These are phyloP conservation scores for Geotrichum bryndzae DNA, from an alignment of 1,139 yeast species.

Conservation along the genomic window DNA sequence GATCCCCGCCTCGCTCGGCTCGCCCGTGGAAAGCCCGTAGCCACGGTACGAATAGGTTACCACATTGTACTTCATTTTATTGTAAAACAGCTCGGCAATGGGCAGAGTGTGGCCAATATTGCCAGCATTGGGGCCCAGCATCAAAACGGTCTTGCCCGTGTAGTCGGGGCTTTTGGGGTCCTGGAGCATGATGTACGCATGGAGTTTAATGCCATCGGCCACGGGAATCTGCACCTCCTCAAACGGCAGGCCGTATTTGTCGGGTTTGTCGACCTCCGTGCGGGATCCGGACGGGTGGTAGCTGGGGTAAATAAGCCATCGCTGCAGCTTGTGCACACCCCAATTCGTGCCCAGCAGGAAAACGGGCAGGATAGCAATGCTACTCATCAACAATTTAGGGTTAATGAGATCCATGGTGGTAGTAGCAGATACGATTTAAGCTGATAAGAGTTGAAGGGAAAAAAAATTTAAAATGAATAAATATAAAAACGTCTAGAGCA, in stretches of 20 bases:
- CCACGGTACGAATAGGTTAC: conserved; percentile 87
- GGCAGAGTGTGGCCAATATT: conserved; percentile 87
- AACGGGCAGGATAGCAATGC: conserved; percentile 32
- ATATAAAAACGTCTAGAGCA: background rate
- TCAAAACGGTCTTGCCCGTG: conserved; percentile 61
- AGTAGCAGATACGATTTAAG: background rate
- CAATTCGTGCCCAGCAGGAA: conserved; percentile 37
- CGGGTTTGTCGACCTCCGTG: conserved; percentile 73
- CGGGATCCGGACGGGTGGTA: conserved; percentile 68
- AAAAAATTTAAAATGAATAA: background rate
- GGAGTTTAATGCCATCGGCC: conserved; percentile 54
- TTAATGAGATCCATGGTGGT: background rate
- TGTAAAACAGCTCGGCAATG: conserved; percentile 64
- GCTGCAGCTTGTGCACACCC: conserved; percentile 64
- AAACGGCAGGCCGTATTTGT: conserved; percentile 60
- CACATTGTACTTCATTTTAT: conserved; percentile 66
- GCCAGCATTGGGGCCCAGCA: conserved; percentile 92
- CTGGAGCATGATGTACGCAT: conserved; percentile 46
- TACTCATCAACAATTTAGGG: conserved; percentile 13
- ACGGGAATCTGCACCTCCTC: conserved; percentile 59
- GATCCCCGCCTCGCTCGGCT: conserved; percentile 70
- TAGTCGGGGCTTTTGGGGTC: conserved; percentile 41
- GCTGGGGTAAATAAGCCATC: conserved; percentile 72
- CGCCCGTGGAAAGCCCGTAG: conserved; percentile 80
- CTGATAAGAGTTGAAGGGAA: background rate